phyloP scores from a whole-genome alignment of 306 rosid genomes.

The Hippophae tibetana region DNA sequence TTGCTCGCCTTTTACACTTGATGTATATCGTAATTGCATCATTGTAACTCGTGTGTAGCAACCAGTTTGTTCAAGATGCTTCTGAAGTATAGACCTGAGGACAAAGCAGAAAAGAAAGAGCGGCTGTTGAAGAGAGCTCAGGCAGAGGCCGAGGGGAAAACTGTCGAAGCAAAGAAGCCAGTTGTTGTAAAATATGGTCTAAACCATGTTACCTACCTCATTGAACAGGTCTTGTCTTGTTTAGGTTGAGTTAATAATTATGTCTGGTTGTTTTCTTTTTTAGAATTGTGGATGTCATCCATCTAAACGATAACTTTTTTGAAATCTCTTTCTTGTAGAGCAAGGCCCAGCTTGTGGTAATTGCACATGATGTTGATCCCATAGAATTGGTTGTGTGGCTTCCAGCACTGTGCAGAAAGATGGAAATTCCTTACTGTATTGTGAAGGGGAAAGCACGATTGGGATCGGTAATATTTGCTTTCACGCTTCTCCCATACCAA shows the following conservation, averaged over 20 bases:
- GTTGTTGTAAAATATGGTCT: slow-evolving; percentile 69
- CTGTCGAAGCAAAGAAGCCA: slow-evolving; percentile 57
- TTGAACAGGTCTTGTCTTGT: slow-evolving; percentile 43
- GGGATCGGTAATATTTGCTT: slow-evolving; percentile 39
- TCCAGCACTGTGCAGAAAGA: slow-evolving; percentile 69
- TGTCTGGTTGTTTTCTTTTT: not conserved
- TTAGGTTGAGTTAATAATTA: not conserved
- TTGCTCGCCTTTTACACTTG: not conserved
- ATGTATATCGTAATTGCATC: not conserved
- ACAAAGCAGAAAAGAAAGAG: slow-evolving; percentile 65
- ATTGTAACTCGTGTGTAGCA: slow-evolving; percentile 33
- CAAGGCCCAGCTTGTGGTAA: slow-evolving; percentile 67
- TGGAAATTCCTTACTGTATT: slow-evolving; percentile 80
- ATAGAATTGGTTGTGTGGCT: slow-evolving; percentile 80
- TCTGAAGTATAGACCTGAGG: slow-evolving; percentile 70
- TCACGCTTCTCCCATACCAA: not conserved
- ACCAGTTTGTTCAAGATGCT: slow-evolving; percentile 65
- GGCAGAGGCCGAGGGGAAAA: slow-evolving; percentile 59
- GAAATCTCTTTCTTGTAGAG: slow-evolving; percentile 27
- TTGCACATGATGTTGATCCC: slow-evolving; percentile 82
- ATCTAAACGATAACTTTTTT: too few species aligned
- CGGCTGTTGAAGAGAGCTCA: slow-evolving; percentile 63
- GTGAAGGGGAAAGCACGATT: slow-evolving; percentile 74
- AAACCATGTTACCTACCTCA: slow-evolving; percentile 70
- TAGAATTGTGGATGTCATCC: not conserved